phyloP scores from a whole-genome alignment of 2,329 filamentous ascomycete genomes.

The Pleomassaria siparia region DNA sequence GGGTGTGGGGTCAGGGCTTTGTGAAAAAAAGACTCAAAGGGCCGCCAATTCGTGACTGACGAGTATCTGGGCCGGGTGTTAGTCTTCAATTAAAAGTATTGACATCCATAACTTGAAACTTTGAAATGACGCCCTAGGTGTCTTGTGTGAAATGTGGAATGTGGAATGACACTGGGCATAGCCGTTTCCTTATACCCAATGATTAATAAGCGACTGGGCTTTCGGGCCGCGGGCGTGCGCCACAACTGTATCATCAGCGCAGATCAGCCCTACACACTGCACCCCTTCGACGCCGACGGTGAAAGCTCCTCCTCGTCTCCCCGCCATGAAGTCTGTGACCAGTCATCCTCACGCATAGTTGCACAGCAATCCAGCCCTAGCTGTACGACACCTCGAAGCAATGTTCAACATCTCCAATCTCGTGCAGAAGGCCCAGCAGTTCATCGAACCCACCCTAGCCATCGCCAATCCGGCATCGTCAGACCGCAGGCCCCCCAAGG shows the following conservation, averaged over 20 bases:
- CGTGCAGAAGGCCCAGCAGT: constrained; percentile 92
- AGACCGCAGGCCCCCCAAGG: constrained; percentile 84
- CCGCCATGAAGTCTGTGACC: constrained; percentile 31
- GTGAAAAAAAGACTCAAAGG: neutral
- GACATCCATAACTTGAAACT: neutral
- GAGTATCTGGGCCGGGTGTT: neutral
- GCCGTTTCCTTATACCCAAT: neutral
- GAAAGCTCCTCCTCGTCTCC: constrained; percentile 11
- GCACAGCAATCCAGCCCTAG: neutral
- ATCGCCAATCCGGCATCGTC: constrained; percentile 65
- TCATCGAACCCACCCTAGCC: constrained; percentile 86
- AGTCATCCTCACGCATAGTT: constrained; percentile 15
- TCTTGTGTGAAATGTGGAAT: no score
- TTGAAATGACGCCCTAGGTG: no score
- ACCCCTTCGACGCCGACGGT: constrained; percentile 17
- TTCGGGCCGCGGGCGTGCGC: neutral
- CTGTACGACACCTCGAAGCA: constrained; percentile 21
- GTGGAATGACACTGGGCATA: no score
- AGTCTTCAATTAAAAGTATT: neutral
- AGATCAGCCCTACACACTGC: constrained; percentile 25
- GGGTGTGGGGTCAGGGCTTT: neutral
- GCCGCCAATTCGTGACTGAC: neutral
- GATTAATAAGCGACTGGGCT: constrained; percentile 7
- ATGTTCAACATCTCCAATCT: constrained; percentile 68
- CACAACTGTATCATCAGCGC: constrained; percentile 8